Percentiles rank a stretch among this genome's conserved stretches.
Evolutionary conservation across 495 filamentous ascomycete genomes (phyloP).

Genomic region (Antarctomyces pellizariae): DNA sequence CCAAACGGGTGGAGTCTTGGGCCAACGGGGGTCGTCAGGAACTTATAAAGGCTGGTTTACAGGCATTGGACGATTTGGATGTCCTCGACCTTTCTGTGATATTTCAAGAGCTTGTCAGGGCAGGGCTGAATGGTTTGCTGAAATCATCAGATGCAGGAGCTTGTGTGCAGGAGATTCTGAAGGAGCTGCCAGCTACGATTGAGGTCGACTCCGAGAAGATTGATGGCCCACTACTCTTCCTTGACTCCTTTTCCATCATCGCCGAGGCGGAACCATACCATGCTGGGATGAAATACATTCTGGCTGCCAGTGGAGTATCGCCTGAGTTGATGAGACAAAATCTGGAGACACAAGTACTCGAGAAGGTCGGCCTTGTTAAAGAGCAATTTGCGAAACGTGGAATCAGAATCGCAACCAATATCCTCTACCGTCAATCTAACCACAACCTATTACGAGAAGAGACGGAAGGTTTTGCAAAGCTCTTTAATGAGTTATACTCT

Average conservation of each 20-base stretch:
- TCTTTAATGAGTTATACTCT: constrained; percentile 72
- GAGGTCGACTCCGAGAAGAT: constrained; percentile 20
- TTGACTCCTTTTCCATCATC: constrained; percentile 59
- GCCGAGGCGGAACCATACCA: constrained; percentile 35
- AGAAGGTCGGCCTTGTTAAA: constrained; percentile 56
- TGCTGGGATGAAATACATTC: constrained; percentile 26
- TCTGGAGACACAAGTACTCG: constrained; percentile 55
- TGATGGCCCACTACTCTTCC: constrained; percentile 46
- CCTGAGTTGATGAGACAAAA: constrained; percentile 50
- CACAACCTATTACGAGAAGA: constrained; percentile 94
- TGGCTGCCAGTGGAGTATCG: constrained; percentile 48
- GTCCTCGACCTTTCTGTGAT: constrained; percentile 37
- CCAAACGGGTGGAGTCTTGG: constrained; percentile 22
- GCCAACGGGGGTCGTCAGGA: constrained; percentile 24
- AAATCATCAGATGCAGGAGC: constrained; percentile 42
- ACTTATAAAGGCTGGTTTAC: constrained; percentile 23
- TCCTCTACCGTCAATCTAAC: constrained; percentile 85
- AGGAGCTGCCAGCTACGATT: constrained; percentile 22
- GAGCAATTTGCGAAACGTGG: constrained; percentile 60
- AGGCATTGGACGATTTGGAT: constrained; percentile 41
- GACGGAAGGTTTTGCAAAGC: constrained; percentile 78
- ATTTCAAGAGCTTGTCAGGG: constrained; percentile 65
- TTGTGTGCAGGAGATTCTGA: constrained; percentile 52
- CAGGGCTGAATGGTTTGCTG: constrained; percentile 44
- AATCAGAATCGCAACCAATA: constrained; percentile 70